Base-by-base conservation (phyloP, 176 grass and related monocot genomes). In the Oryza brachyantha region DNA sequence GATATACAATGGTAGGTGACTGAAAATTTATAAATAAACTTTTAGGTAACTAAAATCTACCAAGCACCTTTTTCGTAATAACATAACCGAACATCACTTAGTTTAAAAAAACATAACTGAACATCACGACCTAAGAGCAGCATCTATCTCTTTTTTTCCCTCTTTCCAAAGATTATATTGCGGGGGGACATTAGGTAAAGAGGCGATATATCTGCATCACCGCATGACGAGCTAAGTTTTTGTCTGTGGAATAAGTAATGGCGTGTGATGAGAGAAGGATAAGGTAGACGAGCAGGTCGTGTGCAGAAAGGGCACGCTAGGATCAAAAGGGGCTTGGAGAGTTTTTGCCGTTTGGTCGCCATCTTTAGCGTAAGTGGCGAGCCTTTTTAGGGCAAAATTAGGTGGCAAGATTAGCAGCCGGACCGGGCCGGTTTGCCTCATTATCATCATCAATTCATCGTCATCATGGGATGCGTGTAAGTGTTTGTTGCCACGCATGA, bases 211-310 rank as follows among this genome's bases (percentile, higher is more conserved):
- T 46, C 39, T 26, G 22, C 16, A 54, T 48, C 2, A 14, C 24
- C 16, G 12, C 16, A 54, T 48, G 13, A 14, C 19, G 50, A 26
- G 66, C 16, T 43, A 42, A 41, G 34, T 13, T 69, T 69, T 42
- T 9, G 39, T 17, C 9, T 7, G 31, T 39, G 48, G 72, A 25
- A 32, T 13, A 19, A 48, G 7, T 17, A 52, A n/a, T 59, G 32
- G 25, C 12, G n/a, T 13, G 72, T 73, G 45, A 73, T 13, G 72
- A 54, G 45, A 73, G 70, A 54, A 11, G 48, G 46, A 57, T 74
- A 57, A 74, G 48, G 19, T 52, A 52, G 71, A 57, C 22, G 71
- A 57, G 57, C 10, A 17, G 42, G 69, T 31, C 3, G 27, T 10
- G 27, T 10, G 68, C 28, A 43, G 25, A 70, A 46, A 29, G 42